Conservation (phyloP, 2,329 filamentous ascomycete species). For the Byssochlamys sp. region DNA sequence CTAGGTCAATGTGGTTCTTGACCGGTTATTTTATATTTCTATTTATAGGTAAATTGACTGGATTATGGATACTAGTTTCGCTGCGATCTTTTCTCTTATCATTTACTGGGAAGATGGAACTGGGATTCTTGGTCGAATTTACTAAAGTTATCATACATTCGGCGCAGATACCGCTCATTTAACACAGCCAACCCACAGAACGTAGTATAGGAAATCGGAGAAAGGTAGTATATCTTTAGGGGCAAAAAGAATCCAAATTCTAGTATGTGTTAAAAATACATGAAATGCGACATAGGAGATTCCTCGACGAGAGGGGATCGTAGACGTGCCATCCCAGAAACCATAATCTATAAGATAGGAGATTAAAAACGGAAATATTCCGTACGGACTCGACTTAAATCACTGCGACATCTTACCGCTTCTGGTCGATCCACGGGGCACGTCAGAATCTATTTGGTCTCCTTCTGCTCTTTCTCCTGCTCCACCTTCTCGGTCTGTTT, state of each 20-base stretch:
- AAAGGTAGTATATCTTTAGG: not conserved
- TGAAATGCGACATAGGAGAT: not conserved
- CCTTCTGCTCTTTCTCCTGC: constrained; percentile 10
- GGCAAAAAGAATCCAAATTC: not conserved
- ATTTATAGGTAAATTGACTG: no score
- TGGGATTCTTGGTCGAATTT: not conserved
- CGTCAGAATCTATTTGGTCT: constrained; percentile 5
- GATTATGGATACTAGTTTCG: no score
- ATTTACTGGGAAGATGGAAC: not conserved
- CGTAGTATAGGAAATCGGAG: not conserved
- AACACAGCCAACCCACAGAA: not conserved
- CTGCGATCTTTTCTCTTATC: not conserved
- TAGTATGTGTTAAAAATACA: not conserved
- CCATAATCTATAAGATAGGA: constrained; percentile 8
- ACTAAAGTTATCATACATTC: not conserved
- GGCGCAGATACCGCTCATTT: not conserved
- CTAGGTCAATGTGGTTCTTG: not conserved
- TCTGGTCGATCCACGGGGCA: not conserved
- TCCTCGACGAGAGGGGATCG: not conserved
- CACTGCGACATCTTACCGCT: not conserved
- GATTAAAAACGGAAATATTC: constrained; percentile 8
- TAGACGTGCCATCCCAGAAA: not conserved
- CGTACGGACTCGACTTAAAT: constrained; percentile 5
- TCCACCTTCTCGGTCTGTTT: constrained; percentile 19
- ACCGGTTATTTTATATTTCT: not conserved